phyloP scores from a whole-genome alignment of 257 asterid species.

The Parsonsia alboflavescens region DNA sequence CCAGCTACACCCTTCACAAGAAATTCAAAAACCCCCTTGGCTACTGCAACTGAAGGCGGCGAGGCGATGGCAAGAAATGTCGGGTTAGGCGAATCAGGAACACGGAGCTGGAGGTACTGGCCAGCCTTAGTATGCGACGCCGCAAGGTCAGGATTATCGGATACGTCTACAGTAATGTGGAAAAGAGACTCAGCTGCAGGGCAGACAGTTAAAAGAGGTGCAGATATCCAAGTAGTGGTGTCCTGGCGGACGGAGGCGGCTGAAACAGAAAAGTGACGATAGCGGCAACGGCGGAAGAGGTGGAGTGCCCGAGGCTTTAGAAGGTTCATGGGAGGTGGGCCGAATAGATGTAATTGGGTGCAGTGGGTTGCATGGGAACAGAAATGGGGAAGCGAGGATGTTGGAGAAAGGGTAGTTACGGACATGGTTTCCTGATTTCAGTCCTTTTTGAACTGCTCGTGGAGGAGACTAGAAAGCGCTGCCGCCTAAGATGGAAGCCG shows the following conservation, averaged over 20 bases:
- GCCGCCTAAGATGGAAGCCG: slow-evolving; percentile 33
- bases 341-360: slow-evolving; percentile 30
- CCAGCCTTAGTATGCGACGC: slow-evolving; percentile 61
- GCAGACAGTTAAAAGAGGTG: slow-evolving; percentile 44
- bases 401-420: slow-evolving; percentile 16
- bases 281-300: slow-evolving; percentile 36
- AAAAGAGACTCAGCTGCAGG: slow-evolving; percentile 72
- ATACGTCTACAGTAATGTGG: slow-evolving; percentile 70
- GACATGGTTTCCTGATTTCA: slow-evolving; percentile 38
- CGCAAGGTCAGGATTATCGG: slow-evolving; percentile 64
- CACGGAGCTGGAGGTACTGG: slow-evolving; percentile 74
- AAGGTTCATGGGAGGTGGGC: slow-evolving; percentile 49
- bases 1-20: slow-evolving; percentile 67
- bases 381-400: slow-evolving; percentile 28
- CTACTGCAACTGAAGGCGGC: slow-evolving; percentile 64
- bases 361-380: slow-evolving; percentile 46
- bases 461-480: slow-evolving; percentile 45
- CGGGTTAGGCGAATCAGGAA: slow-evolving; percentile 47
- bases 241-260: slow-evolving; percentile 53
- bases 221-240: slow-evolving; percentile 48
- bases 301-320: slow-evolving; percentile 33
- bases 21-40: slow-evolving; percentile 68
- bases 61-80: slow-evolving; percentile 73
- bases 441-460: slow-evolving; percentile 21
- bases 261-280: slow-evolving; percentile 37